Evolutionary conservation across 805 yeast genomes (phyloP).

Genomic region (Candida bentonensis): DNA sequence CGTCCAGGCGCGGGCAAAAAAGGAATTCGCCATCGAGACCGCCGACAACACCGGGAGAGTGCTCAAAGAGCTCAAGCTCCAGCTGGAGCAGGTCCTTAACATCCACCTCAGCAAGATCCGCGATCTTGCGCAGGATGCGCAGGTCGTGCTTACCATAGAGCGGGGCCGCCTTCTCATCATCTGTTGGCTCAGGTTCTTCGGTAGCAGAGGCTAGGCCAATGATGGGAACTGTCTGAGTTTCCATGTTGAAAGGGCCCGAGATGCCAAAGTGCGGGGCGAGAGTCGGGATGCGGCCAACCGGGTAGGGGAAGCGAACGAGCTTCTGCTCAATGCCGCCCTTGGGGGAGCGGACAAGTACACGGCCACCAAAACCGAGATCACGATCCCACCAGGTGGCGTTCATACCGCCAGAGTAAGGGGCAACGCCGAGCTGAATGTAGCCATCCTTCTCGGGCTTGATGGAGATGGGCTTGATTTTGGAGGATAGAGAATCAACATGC

Average conservation of each 20-base stretch:
- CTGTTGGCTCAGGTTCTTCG: constrained; percentile 28
- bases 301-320: constrained; percentile 26
- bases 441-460: constrained; percentile 51
- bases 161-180: constrained; percentile 55
- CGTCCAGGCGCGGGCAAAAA: constrained; percentile 75
- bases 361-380: constrained; percentile 75
- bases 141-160: constrained; percentile 56
- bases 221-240: constrained; percentile 71
- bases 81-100: constrained; percentile 52
- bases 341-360: constrained; percentile 39
- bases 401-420: constrained; percentile 58
- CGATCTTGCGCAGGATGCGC: constrained; percentile 51
- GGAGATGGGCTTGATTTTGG: constrained; percentile 59
- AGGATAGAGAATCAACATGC: constrained; percentile 65
- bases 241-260: constrained; percentile 58
- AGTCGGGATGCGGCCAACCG: constrained; percentile 65
- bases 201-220: constrained; percentile 38
- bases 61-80: constrained; percentile 70
- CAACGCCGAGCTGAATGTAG: constrained; percentile 65
- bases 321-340: constrained; percentile 19
- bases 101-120: constrained; percentile 41
- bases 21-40: constrained; percentile 67
- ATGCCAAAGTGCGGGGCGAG: constrained; percentile 84
- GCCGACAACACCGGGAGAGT: constrained; percentile 65
- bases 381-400: constrained; percentile 62